Evolutionary conservation across 2,329 filamentous ascomycete species (phyloP).

Genomic region (Colletotrichum horii): DNA sequence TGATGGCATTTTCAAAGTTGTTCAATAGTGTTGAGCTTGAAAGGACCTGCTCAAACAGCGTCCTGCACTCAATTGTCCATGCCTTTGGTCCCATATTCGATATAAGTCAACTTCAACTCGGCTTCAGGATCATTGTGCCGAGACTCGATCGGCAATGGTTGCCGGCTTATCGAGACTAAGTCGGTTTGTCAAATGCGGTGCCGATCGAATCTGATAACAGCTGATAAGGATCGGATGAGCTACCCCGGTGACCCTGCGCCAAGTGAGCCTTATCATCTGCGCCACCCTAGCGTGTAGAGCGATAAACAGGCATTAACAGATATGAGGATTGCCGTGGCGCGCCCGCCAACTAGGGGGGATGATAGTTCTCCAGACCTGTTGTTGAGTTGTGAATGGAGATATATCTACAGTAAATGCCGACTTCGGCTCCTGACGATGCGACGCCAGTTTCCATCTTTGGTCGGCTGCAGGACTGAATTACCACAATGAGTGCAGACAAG

Average conservation of each 20-base stretch:
- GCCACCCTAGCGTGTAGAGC: not conserved
- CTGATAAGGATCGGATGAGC: not conserved
- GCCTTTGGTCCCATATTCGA: not conserved
- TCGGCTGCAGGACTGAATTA: not conserved
- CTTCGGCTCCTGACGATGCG: not conserved
- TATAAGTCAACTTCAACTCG: not conserved
- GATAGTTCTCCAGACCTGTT: not conserved
- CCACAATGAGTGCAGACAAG: not conserved
- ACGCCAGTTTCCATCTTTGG: not conserved
- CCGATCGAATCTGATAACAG: not conserved
- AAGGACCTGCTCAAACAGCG: not conserved
- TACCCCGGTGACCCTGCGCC: not conserved
- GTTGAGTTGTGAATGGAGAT: not conserved
- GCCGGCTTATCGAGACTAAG: not conserved
- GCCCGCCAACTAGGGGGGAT: not conserved
- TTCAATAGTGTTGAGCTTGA: not conserved
- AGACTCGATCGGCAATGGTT: not conserved
- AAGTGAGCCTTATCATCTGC: not conserved
- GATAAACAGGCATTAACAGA: not conserved
- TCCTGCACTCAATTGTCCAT: not conserved
- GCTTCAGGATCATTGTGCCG: not conserved
- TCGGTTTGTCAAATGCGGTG: not conserved
- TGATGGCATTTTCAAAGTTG: not conserved
- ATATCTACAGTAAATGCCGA: not conserved
- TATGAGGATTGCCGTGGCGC: not conserved